Percentiles rank a stretch among this genome's conserved stretches.
These are phyloP conservation scores for Metarhizium sp. DNA, from an alignment of 2,329 filamentous ascomycete species.

Conservation along the genomic window DNA sequence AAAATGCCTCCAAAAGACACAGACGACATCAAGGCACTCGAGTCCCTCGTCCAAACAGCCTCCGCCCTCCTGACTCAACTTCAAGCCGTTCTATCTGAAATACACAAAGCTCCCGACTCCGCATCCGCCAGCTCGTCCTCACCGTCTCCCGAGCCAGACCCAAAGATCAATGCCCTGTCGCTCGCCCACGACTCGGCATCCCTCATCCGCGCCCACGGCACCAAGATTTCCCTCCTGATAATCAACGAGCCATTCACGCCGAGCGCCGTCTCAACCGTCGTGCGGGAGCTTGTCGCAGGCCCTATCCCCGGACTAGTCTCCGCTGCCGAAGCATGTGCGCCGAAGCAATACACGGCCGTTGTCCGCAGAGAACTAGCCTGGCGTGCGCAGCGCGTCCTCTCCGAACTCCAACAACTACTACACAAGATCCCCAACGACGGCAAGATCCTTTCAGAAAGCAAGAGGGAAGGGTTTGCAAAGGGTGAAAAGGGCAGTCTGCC, in stretches of 20 bases:
- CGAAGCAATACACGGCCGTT: conserved; percentile 50
- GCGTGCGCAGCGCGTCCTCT: conserved; percentile 49
- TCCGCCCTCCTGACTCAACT: conserved; percentile 31
- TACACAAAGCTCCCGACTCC: conserved; percentile 21
- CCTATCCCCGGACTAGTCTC: conserved; percentile 69
- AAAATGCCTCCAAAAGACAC: conserved; percentile 16
- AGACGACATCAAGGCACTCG: conserved; percentile 27
- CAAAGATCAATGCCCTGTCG: conserved; percentile 47
- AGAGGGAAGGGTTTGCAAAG: conserved; percentile 18
- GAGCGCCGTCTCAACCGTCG: conserved; percentile 59
- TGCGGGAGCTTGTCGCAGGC: conserved; percentile 62
- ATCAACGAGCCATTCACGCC: conserved; percentile 83
- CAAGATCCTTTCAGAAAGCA: conserved; percentile 29
- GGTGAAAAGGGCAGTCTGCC: conserved; percentile 46
- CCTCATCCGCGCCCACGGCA: conserved; percentile 72
- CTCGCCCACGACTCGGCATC: conserved; percentile 63
- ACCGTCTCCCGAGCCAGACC: conserved; percentile 8
- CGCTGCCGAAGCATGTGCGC: conserved; percentile 55
- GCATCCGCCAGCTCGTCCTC: conserved; percentile 9
- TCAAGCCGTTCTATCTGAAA: conserved; percentile 30
- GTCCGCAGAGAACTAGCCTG: conserved; percentile 56
- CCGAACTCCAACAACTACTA: conserved; percentile 53
- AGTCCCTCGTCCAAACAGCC: conserved; percentile 27
- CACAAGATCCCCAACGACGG: conserved; percentile 51
- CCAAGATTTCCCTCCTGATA: conserved; percentile 77